phyloP scores from a whole-genome alignment of 768 basidiomycete species.

The Panaeolus papilionaceus region DNA sequence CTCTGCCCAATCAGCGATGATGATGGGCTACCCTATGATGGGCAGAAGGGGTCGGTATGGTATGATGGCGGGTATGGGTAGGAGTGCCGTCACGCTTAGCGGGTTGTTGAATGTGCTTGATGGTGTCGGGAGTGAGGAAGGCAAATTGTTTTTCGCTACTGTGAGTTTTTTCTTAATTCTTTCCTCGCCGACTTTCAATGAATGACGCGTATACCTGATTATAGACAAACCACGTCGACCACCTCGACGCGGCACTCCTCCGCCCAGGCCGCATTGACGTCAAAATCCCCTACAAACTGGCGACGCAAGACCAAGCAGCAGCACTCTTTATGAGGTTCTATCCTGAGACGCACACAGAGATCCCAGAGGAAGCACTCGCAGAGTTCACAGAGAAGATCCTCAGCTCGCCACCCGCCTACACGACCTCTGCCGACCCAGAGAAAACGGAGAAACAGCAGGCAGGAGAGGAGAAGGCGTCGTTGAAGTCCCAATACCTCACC shows the following conservation, averaged over 20 bases:
- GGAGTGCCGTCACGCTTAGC: slow-evolving; percentile 53
- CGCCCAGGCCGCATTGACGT: slow-evolving; percentile 64
- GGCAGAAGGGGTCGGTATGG: slow-evolving; percentile 20
- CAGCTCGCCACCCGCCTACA: slow-evolving; percentile 18
- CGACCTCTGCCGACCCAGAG: not conserved
- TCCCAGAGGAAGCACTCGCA: not conserved
- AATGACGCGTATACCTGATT: slow-evolving; percentile 7
- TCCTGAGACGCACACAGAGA: slow-evolving; percentile 30
- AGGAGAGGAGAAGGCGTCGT: not conserved
- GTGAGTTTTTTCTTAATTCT: slow-evolving; percentile 21
- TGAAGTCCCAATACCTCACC: not conserved
- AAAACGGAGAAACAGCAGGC: not conserved
- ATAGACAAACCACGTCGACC: slow-evolving; percentile 61
- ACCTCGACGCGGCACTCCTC: slow-evolving; percentile 60
- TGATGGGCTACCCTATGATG: slow-evolving; percentile 15
- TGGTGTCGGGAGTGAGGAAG: slow-evolving; percentile 66
- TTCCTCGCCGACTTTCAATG: not conserved
- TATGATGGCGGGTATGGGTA: slow-evolving; percentile 15
- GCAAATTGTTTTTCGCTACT: slow-evolving; percentile 66
- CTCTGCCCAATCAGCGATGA: slow-evolving; percentile 15
- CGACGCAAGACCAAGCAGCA: slow-evolving; percentile 51
- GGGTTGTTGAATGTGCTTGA: slow-evolving; percentile 65
- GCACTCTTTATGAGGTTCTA: slow-evolving; percentile 60
- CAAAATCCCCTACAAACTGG: slow-evolving; percentile 56
- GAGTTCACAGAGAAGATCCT: not conserved